These are phyloP conservation scores for Alternaria arborescens DNA, from an alignment of 2,329 filamentous ascomycete genomes.

Conservation along the genomic window DNA sequence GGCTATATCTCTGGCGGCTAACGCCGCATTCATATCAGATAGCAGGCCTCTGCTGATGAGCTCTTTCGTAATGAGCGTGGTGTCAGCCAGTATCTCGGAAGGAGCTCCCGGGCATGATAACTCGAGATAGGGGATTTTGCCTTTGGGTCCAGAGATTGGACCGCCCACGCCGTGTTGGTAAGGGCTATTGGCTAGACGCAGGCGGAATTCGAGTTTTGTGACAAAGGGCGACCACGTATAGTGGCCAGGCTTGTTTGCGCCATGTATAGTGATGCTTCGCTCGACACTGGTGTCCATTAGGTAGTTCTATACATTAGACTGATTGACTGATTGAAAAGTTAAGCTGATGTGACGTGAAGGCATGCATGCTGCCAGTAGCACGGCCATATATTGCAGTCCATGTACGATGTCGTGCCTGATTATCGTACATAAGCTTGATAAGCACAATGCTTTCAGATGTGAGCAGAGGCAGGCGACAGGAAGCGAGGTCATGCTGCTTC, in stretches of 20 bases:
- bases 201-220: constrained; percentile 68
- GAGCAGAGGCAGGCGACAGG: neutral
- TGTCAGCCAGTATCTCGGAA: constrained; percentile 56
- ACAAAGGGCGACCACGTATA: constrained; percentile 52
- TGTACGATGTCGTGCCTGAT: neutral
- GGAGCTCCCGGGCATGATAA: constrained; percentile 22
- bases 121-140: constrained; percentile 63
- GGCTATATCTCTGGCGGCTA: neutral
- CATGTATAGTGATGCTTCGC: neutral
- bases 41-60: constrained; percentile 56
- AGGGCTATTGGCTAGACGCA: constrained; percentile 55
- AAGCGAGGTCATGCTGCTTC: neutral
- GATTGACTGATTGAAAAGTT: neutral
- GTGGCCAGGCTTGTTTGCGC: neutral
- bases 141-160: constrained; percentile 58
- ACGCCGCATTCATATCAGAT: neutral
- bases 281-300: neutral
- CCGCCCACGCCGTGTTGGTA: constrained; percentile 59
- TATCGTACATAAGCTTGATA: neutral
- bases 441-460: neutral
- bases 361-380: neutral
- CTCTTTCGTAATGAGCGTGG: constrained; percentile 62
- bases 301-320: neutral
- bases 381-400: neutral
- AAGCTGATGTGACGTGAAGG: neutral